Conservation (phyloP, 805 yeast genomes). For the Ogataea naganishii region DNA sequence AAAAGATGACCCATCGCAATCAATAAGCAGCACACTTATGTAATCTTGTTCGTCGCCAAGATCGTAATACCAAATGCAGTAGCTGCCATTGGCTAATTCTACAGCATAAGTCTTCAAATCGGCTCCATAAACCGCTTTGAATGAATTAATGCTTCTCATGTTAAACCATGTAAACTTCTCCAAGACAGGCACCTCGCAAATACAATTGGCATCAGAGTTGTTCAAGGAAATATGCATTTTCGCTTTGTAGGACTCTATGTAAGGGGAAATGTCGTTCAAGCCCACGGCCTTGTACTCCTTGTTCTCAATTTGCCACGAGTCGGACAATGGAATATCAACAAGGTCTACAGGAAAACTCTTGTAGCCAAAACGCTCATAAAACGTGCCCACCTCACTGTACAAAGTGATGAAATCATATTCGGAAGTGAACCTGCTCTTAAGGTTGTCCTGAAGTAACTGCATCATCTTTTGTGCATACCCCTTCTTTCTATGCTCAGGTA, state of each 20-base stretch:
- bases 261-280: conserved; percentile 5
- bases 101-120: conserved; percentile 5
- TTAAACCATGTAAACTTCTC: conserved; percentile 1
- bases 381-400: conserved; percentile 69
- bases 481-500: conserved; percentile 35
- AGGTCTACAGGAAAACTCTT: conserved; percentile 15
- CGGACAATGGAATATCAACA: conserved; percentile 7
- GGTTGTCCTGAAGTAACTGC: conserved; percentile 18
- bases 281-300: conserved; percentile 1
- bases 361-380: conserved; percentile 58
- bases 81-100: conserved; percentile 16
- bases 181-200: not conserved
- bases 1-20: conserved; percentile 7
- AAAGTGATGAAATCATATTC: conserved; percentile 30
- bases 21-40: conserved; percentile 11
- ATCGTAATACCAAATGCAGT: conserved; percentile 37
- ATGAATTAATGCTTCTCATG: not conserved
- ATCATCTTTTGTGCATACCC: conserved; percentile 51
- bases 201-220: conserved; percentile 1
- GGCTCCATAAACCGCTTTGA: conserved; percentile 3
- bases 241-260: conserved; percentile 1
- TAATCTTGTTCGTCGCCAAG: conserved; percentile 5
- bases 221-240: conserved; percentile 3
- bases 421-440: conserved; percentile 14
- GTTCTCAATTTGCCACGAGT: not conserved